Evolutionary conservation across 306 rosid species (phyloP).

Genomic region (Rosa chinensis): DNA sequence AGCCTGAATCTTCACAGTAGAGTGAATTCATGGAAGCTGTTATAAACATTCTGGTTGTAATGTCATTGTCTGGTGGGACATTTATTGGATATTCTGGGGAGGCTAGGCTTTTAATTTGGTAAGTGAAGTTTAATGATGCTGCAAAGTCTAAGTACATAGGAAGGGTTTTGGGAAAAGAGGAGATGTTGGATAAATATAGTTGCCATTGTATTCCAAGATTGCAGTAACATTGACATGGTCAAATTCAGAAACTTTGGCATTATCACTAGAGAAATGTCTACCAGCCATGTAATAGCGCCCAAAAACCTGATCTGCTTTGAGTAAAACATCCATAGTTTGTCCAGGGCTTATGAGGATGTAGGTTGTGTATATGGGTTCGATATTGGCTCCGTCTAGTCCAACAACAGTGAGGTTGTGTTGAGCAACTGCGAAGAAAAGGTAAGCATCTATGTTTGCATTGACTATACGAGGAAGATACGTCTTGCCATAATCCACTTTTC

Average conservation of each 20-base stretch:
- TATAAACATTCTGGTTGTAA: neutral
- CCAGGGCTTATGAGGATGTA: neutral
- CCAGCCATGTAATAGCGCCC: neutral
- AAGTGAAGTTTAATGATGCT: neutral
- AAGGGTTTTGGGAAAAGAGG: neutral
- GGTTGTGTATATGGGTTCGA: neutral
- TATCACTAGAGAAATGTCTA: slow-evolving; percentile 3
- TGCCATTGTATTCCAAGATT: neutral
- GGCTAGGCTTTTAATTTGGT: neutral
- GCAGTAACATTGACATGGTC: neutral
- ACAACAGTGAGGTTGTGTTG: slow-evolving; percentile 1
- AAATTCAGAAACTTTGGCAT: neutral
- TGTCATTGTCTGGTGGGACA: neutral
- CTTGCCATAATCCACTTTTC: neutral
- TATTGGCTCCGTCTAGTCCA: neutral
- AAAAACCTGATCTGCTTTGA: neutral
- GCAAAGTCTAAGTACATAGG: neutral
- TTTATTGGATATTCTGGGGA: neutral
- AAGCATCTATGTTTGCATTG: neutral
- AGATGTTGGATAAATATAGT: neutral
- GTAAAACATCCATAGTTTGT: slow-evolving; percentile 6
- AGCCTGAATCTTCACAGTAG: neutral
- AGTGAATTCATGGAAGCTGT: neutral
- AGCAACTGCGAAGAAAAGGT: neutral
- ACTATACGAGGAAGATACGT: neutral